Evolutionary conservation across 257 asterid species (phyloP).

Genomic region (Misopates orontium): DNA sequence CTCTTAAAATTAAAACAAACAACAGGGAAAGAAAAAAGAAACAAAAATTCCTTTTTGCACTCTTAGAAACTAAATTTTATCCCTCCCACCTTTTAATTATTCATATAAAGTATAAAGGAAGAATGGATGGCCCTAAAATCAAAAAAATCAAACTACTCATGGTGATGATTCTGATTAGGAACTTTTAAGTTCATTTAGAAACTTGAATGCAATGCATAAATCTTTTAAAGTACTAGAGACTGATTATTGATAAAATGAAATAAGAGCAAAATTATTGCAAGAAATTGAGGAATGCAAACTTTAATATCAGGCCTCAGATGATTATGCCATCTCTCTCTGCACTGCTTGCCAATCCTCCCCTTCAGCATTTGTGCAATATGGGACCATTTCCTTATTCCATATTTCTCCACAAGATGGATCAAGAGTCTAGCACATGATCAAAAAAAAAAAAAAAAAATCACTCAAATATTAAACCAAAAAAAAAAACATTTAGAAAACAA

Average conservation of each 20-base stretch:
- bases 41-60: too few relatives aligned
- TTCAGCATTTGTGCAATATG: slow-evolving; percentile 67
- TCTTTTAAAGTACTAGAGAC: not conserved
- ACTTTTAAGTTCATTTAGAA: too few relatives aligned
- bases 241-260: slow-evolving; percentile 1
- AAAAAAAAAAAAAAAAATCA: not conserved
- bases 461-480: not conserved
- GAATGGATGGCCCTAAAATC: too few relatives aligned
- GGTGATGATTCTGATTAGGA: too few relatives aligned
- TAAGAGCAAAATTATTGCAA: not conserved
- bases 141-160: too few relatives aligned
- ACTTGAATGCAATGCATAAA: not conserved
- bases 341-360: slow-evolving; percentile 90
- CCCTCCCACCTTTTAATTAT: too few relatives aligned
- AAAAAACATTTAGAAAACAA: not conserved
- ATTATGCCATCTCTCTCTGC: slow-evolving; percentile 97
- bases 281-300: slow-evolving; percentile 36
- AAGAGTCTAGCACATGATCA: slow-evolving; percentile 48
- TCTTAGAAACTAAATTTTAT: too few relatives aligned
- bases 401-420: slow-evolving; percentile 65
- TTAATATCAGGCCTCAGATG: slow-evolving; percentile 88
- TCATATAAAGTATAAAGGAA: too few relatives aligned
- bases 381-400: slow-evolving; percentile 85
- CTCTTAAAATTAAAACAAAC: too few relatives aligned
- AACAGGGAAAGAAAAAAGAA: too few relatives aligned